A percentile compares a stretch with the other conserved stretches of the same genome.
Evolutionary conservation across 768 basidiomycete species (phyloP).

Genomic region (Pleurotus djamor): DNA sequence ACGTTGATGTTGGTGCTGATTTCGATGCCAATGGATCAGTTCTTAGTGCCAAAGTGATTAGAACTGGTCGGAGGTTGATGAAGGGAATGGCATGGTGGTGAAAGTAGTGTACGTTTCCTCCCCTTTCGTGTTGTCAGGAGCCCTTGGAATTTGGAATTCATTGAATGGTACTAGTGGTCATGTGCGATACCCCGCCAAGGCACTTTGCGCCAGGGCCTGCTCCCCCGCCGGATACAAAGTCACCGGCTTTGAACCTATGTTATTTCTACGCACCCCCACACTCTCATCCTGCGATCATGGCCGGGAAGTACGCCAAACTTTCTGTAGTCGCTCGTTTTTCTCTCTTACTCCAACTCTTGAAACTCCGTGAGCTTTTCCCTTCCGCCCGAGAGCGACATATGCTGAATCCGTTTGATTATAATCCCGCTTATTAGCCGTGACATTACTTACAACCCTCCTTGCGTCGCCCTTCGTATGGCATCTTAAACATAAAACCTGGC

Average conservation of each 20-base stretch:
- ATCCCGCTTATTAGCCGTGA: background rate
- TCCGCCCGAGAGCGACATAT: too few relatives aligned
- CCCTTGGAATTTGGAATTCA: too few relatives aligned
- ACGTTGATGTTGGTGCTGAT: conserved; percentile 65
- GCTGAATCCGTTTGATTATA: background rate
- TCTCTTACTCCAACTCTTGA: background rate
- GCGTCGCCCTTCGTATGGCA: background rate
- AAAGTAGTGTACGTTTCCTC: background rate
- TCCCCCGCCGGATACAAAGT: too few relatives aligned
- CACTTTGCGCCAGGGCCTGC: too few relatives aligned
- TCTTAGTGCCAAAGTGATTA: conserved; percentile 57
- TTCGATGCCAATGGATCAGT: conserved; percentile 44
- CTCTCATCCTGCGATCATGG: background rate
- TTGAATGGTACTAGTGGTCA: too few relatives aligned
- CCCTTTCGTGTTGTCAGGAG: too few relatives aligned
- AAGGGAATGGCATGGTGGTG: conserved; percentile 68
- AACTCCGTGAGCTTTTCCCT: background rate
- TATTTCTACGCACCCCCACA: too few relatives aligned
- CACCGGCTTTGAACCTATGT: too few relatives aligned
- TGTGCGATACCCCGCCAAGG: too few relatives aligned
- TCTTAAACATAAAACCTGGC: background rate
- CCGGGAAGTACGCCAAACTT: background rate
- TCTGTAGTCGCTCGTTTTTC: background rate
- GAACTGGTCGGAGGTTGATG: conserved; percentile 74
- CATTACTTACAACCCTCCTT: background rate